Conservation (phyloP, 176 grass and related monocot species). For the Carex kokanica region DNA sequence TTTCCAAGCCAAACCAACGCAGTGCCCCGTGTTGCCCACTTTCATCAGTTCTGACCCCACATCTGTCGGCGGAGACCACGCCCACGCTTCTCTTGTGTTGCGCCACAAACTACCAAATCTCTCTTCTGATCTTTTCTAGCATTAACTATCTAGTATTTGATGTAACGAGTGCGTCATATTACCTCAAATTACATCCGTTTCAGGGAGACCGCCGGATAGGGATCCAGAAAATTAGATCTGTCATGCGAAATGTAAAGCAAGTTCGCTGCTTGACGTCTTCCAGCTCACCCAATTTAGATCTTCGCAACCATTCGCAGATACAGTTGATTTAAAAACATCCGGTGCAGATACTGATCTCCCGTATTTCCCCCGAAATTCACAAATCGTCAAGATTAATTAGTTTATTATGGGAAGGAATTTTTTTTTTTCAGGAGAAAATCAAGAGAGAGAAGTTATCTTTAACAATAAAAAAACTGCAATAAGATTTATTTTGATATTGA, state of each 20-base stretch:
- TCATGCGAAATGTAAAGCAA: not conserved
- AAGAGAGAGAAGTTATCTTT: not conserved
- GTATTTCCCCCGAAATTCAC: not conserved
- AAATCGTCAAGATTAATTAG: not conserved
- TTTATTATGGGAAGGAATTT: not conserved
- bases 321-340: not conserved
- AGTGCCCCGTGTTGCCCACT: not conserved
- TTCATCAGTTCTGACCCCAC: not conserved
- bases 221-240: no score
- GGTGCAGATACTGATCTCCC: not conserved
- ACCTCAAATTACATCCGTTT: not conserved
- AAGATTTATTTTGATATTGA: no score
- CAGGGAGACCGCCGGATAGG: not conserved
- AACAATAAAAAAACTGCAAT: no score
- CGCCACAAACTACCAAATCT: not conserved
- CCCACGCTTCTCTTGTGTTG: conserved; percentile 2
- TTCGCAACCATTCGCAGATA: not conserved
- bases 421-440: not conserved
- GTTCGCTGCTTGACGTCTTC: not conserved
- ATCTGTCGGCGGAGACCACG: conserved; percentile 18
- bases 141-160: not conserved
- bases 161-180: not conserved
- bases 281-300: conserved; percentile 7
- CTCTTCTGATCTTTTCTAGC: not conserved
- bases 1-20: not conserved